Percentiles rank a stretch among this genome's conserved stretches.
These are phyloP conservation scores for Biscutella laevigata DNA, from an alignment of 441 rosid genomes.

Conservation along the genomic window DNA sequence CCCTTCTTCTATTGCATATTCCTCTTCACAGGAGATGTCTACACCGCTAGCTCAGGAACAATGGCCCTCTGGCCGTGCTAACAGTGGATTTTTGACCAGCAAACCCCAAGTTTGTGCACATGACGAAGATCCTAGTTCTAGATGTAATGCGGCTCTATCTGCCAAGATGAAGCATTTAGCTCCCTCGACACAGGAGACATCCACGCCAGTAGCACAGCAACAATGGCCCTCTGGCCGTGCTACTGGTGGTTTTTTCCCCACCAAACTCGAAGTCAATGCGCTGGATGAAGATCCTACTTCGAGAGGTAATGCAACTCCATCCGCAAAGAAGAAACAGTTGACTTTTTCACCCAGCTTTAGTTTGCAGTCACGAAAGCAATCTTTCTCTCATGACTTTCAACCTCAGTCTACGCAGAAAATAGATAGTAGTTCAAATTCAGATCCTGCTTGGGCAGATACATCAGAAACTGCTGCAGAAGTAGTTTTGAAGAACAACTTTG, in stretches of 20 bases:
- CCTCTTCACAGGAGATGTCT: constrained; percentile 49
- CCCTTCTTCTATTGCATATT: constrained; percentile 55
- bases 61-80: constrained; percentile 83
- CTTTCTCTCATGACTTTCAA: constrained; percentile 40
- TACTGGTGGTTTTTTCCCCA: constrained; percentile 51
- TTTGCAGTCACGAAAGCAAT: constrained; percentile 46
- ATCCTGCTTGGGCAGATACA: constrained; percentile 28
- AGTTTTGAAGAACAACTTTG: constrained; percentile 33
- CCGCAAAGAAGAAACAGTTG: constrained; percentile 68
- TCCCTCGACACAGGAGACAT: constrained; percentile 58
- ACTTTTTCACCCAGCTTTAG: constrained; percentile 65
- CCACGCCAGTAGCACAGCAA: constrained; percentile 41
- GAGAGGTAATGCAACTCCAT: constrained; percentile 40
- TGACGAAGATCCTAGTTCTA: constrained; percentile 38
- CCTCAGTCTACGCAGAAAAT: constrained; percentile 38
- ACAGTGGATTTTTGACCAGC: constrained; percentile 58
- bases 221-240: constrained; percentile 88
- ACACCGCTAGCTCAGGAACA: constrained; percentile 47
- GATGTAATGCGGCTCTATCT: constrained; percentile 38
- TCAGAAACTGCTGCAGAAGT: constrained; percentile 41
- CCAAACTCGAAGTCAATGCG: constrained; percentile 37
- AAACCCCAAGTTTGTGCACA: constrained; percentile 37
- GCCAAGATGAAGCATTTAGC: constrained; percentile 56
- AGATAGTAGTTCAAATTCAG: constrained; percentile 28
- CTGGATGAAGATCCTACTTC: constrained; percentile 39